Base-by-base conservation (phyloP, 768 basidiomycete species). In the Macrolepiota dolichaula region DNA sequence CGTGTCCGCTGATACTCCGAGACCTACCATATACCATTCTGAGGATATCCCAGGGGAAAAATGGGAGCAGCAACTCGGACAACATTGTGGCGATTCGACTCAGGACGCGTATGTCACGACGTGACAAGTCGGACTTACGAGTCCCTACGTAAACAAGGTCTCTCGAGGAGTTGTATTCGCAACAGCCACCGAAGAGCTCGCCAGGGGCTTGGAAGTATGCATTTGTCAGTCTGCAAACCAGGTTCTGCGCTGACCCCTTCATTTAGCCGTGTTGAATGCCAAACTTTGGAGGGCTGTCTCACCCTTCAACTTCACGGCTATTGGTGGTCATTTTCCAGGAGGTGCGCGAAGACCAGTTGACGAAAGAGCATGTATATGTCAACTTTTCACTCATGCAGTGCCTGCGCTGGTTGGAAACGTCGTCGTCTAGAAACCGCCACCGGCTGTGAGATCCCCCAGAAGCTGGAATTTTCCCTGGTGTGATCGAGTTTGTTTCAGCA, bases 271-370 rank as follows among this genome's bases (percentile, higher is more conserved):
- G n/a, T n/a, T n/a, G 97, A 98, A 76, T 98, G 95, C 74, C 92
- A 97, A 62, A 85, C 96, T 1, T 82, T 99, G 19, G 97, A 98
- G 76, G 97, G 97, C 25, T 12, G 91, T 98, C 40, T 95, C 97
- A 6, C 97, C 97, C 0, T 98, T 99, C 81, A 99, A 99, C 77
- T 96, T 95, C 72, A 98, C 96, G 35, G 96, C 96, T 27, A 99
- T 99, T 64, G 96, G 94, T 38, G 97, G 94, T 13, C 98, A 99
- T 74, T 89, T 98, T 38, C 85, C 89, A 5, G 90, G 85, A 73
- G 74, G 88, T 84, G 57, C 53, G 79, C 72, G 25, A 24, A 64
- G 55, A 36, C 10, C 40, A 36, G 35, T 25, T 62, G 65, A 13
- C 44, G 40, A 54, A 5, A 27, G 11, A 29, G 5, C n/a, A n/a